Evolutionary conservation across 2,329 filamentous ascomycete genomes (phyloP).

Genomic region (Claviceps pazoutovae): DNA sequence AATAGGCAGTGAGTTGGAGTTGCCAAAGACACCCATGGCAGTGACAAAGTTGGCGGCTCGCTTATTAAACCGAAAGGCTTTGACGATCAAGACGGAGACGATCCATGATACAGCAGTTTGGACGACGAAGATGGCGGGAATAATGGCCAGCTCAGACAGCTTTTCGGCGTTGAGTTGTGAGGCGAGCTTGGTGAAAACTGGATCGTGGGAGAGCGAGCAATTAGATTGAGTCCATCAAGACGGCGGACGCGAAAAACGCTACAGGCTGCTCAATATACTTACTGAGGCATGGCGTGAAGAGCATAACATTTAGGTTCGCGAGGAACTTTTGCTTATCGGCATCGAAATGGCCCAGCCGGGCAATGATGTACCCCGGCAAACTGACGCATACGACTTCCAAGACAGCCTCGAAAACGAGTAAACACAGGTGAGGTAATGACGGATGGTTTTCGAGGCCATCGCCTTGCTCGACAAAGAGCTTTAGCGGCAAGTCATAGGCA

Average conservation of each 20-base stretch:
- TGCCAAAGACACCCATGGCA: conserved; percentile 95
- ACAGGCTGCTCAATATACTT: conserved; percentile 21
- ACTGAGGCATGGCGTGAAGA: conserved; percentile 96
- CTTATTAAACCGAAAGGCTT: conserved; percentile 66
- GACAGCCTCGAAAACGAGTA: conserved; percentile 89
- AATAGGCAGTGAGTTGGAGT: conserved; percentile 94
- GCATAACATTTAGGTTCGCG: conserved; percentile 86
- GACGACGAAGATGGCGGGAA: conserved; percentile 83
- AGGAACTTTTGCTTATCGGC: conserved; percentile 93
- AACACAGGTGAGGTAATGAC: conserved; percentile 52
- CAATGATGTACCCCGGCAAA: conserved; percentile 85
- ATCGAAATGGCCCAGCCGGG: conserved; percentile 81
- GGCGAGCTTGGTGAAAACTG: conserved; percentile 92
- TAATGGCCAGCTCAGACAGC: conserved; percentile 77
- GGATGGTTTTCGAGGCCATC: conserved; percentile 42
- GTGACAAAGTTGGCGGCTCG: conserved; percentile 87
- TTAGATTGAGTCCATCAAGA: not conserved
- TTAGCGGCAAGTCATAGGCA: conserved; percentile 28
- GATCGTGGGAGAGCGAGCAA: not conserved
- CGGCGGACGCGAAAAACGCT: not conserved
- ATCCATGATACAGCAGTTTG: conserved; percentile 79
- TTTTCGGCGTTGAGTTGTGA: conserved; percentile 89
- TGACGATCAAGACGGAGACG: conserved; percentile 57
- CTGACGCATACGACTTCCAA: conserved; percentile 92
- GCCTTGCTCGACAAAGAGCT: conserved; percentile 21